Conservation (phyloP, 345 rosid species). For the Citrus mangshanensis region DNA sequence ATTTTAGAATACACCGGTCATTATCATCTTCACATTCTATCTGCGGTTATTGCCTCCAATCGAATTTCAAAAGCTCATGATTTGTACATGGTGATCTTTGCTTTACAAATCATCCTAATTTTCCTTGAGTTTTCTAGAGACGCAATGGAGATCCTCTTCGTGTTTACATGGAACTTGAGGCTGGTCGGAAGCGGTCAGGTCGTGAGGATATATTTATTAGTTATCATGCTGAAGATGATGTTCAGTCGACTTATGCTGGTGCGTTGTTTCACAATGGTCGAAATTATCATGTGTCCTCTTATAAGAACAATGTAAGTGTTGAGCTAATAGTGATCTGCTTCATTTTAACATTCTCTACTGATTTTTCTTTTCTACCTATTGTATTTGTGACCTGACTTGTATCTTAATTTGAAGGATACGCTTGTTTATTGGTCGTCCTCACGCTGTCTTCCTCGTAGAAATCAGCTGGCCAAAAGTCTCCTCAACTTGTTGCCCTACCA, state of each 20-base stretch:
- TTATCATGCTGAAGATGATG: constrained; percentile 86
- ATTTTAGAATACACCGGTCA: background rate
- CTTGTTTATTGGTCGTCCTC: constrained; percentile 95
- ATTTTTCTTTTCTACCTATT: background rate
- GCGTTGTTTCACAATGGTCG: constrained; percentile 86
- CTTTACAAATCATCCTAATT: background rate
- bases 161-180: constrained; percentile 93
- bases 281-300: constrained; percentile 65
- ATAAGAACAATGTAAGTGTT: constrained; percentile 61
- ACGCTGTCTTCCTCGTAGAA: constrained; percentile 74
- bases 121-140: constrained; percentile 45
- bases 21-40: background rate
- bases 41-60: constrained; percentile 4
- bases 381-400: constrained; percentile 2
- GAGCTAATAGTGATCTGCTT: background rate
- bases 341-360: background rate
- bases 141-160: constrained; percentile 79
- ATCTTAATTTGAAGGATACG: constrained; percentile 42
- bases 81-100: background rate
- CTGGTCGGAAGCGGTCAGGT: constrained; percentile 82
- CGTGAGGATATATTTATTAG: constrained; percentile 80
- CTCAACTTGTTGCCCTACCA: constrained; percentile 72
- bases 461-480: constrained; percentile 58
- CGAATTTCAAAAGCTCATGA: background rate
- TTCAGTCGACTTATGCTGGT: constrained; percentile 88